Evolutionary conservation across 2,329 filamentous ascomycete species (phyloP), one percentile per base, ranked within the genome.

Genomic region (Graphilbum sp.): DNA sequence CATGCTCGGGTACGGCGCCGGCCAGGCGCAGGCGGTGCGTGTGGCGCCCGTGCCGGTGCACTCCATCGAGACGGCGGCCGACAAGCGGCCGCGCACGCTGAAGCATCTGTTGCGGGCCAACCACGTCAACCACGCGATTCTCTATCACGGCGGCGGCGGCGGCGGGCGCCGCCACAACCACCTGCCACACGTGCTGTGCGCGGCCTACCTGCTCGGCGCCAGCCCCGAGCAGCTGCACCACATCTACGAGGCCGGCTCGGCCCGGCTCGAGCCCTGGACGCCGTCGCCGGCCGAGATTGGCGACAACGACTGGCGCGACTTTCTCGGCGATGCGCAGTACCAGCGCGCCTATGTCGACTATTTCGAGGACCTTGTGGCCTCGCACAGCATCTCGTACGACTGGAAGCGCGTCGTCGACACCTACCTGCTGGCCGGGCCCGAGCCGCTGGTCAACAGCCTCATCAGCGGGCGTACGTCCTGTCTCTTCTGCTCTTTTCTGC

Each of bases 311-410:
- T 98, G 90, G 88, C 69, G 77, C 45, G 79, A 88, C 41, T 90
- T 75, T 49, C 56, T 95, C 24, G 87, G 88, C 18, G 74, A 85
- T 53, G 69, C 69, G 49, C 73, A 64, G 44, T 95, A 92, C 52
- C 85, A 98, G 57, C 72, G 88, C 42, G 88, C 86, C 1, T 98
- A 79, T 52, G 66, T 98, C 40, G 87, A 98, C 54, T 96, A 90
- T 54, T 96, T 93, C 52, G 90, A 98, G 55, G 90, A 98, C 54
- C 75, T 85, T 50, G 64, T 96, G 23, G 86, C 83, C 3, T 61
- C 72, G 55, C 61, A 63, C 21, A 62, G 63, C 16, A 72, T 77
- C 49, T 66, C 74, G 27, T 96, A 95, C 54, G 72, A 94, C 52
- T 95, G 90, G 84, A 82, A 79, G 52, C 64, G 67, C 38, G 72